Percentiles rank a stretch among this genome's conserved stretches.
phyloP scores from a whole-genome alignment of 345 rosid species.

The Hirschfeldia incana region DNA sequence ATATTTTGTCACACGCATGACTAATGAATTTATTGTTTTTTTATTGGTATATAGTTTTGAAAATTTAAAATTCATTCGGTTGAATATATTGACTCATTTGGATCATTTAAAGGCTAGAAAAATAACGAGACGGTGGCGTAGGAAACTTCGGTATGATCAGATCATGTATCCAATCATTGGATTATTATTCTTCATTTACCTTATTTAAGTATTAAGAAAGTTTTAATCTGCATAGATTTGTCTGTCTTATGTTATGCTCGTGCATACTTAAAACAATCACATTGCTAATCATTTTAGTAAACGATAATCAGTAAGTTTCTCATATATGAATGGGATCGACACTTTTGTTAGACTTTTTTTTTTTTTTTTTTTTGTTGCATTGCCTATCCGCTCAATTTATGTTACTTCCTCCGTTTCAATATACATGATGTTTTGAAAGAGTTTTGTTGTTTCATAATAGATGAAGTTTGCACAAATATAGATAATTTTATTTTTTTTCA shows the following conservation, averaged over 20 bases:
- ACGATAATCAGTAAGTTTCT: background rate
- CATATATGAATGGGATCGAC: background rate
- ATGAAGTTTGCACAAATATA: no score
- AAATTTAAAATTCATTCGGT: background rate
- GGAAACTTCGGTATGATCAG: constrained; percentile 27
- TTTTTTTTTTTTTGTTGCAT: background rate
- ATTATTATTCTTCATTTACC: background rate
- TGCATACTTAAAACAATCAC: constrained; percentile 19
- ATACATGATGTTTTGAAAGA: no score
- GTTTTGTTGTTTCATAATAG: no score
- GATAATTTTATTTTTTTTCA: no score
- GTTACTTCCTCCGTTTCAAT: background rate
- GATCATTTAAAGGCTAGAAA: background rate
- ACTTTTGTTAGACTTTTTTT: background rate
- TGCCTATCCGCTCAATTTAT: background rate
- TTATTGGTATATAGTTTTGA: background rate
- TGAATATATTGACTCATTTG: background rate
- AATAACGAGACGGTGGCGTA: constrained; percentile 17
- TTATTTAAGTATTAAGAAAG: background rate
- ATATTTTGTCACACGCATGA: background rate
- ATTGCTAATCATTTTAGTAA: background rate
- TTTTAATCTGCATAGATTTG: background rate
- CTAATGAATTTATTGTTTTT: background rate
- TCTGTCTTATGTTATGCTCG: constrained; percentile 26
- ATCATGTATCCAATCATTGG: constrained; percentile 19